Base-by-base conservation (phyloP, 2,329 filamentous ascomycete genomes). In the Cladorrhinum sp. region DNA sequence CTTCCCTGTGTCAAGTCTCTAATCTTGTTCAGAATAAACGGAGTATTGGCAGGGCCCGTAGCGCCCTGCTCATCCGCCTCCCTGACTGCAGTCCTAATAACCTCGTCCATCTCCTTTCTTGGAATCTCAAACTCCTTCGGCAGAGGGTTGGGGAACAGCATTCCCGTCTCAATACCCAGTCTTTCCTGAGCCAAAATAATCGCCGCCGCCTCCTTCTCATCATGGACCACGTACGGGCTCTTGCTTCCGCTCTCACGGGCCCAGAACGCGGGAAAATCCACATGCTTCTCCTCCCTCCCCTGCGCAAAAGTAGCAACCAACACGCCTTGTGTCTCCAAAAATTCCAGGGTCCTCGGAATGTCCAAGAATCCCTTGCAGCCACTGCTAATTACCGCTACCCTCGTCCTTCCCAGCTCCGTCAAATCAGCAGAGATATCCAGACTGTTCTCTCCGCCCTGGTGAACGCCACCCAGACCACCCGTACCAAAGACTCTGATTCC, bases 291-390 rank as follows among this genome's bases (percentile, higher is more conserved):
- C 38, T 77, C 75, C 38, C 91, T 84, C 1, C 90, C 91, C 74
- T 96, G 91, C 23, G 92, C 88, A 77, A 98, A 99, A 2, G 95
- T 98, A 2, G 87, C 90, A 1, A 97, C 92, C 38, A 88, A 83
- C 22, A 92, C 92, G 9, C 90, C 90, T 71, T 88, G 85, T 0
- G 85, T 88, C 73, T 88, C 86, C 20, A 88, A 78, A 67, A 81
- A 82, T 77, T 99, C 95, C 4, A 99, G 81, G 0, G 95, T 99
- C 56, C 91, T 83, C 2, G 90, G 87, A 62, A 97, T 92, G 71
- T 99, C 95, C 38, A 99, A 81, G 74, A 99, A 98, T 64, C 93
- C 95, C 77, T 99, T 99, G 77, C 92, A 96, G 13, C 95, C 95
- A 65, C 90, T 92, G 74, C 89, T 90, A 56, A 99, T 81, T 2